Base-by-base conservation (phyloP, 2,329 filamentous ascomycete species). In the Aspergillus sp. region DNA sequence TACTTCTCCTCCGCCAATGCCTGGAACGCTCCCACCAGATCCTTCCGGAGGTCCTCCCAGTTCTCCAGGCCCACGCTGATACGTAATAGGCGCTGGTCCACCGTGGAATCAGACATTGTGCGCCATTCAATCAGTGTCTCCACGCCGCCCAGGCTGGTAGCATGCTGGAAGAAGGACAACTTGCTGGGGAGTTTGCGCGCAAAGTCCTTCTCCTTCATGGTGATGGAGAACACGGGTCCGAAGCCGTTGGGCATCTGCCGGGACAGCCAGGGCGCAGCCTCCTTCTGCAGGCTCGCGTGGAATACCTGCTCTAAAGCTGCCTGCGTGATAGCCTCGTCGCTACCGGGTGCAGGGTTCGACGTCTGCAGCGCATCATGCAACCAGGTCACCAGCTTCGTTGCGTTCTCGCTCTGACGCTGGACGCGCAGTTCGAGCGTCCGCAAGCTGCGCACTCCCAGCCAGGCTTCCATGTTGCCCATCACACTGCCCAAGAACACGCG, bases 41-140 rank as follows among this genome's bases (percentile, higher is more conserved):
- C 93, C 35, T 80, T 80, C 69, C 81, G 84, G 67, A 99, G 68
- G 74, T 97, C 94, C 70, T 94, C 88, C 79, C 88, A 88, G 44
- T 82, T 83, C 77, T 99, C 94, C 30, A 96, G 81, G 0, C 94
- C 94, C 32, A 96, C 75, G 69, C 92, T 96, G 26, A 99, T 75
- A 47, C 94, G 77, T 71, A 96, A 65, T 68, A 97, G 70, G 52
- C 82, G 78, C 65, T 79, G 82, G 66, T 95, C 89, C 36, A 95
- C 85, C 1, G 70, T 78, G 3, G 73, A 64, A 76, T 99, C 94
- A 53, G 85, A 87, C 90, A 99, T 94, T 45, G 88, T 83, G 53
- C 94, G 81, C 94, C 94, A 99, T 80, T 99, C 94, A 62, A 99
- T 92, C 76, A 97, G 73, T 65, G 90, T 94, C 81, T 97, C 94